Conservation (phyloP, 306 rosid species). For the Rosa lucieae region DNA sequence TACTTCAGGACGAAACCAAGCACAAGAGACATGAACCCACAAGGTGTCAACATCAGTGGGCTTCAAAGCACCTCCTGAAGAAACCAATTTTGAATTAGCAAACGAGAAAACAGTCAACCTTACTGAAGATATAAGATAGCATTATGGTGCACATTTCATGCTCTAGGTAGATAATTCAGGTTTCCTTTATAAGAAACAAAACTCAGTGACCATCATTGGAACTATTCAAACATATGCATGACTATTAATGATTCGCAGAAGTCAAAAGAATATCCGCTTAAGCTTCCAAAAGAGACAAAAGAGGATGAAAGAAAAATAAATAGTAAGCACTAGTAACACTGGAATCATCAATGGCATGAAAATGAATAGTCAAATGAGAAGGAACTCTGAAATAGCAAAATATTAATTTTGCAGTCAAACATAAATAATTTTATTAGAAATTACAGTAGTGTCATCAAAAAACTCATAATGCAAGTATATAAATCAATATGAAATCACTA, state of each 20-base stretch:
- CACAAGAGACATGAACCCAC: constrained; percentile 96
- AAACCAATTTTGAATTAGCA: constrained; percentile 23
- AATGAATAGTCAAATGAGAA: neutral
- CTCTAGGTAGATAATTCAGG: neutral
- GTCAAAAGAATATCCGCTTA: neutral
- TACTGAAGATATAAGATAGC: neutral
- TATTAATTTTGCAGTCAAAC: neutral
- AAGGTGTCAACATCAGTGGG: constrained; percentile 86
- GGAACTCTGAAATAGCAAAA: neutral
- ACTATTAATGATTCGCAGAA: neutral
- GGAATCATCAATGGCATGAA: neutral
- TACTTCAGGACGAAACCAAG: constrained; percentile 93
- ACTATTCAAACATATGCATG: neutral
- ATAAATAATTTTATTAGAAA: neutral
- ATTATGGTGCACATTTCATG: neutral
- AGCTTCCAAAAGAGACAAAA: constrained; percentile 3
- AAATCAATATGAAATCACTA: constrained; percentile 16
- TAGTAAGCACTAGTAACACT: neutral
- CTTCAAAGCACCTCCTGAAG: constrained; percentile 93
- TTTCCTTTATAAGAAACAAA: neutral
- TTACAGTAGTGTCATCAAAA: neutral
- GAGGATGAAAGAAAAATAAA: neutral
- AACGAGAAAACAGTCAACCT: constrained; percentile 12
- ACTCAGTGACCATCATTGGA: neutral
- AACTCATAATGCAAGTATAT: constrained; percentile 12